phyloP scores from a whole-genome alignment of 495 filamentous ascomycete species.

The Talaromyces ruber region DNA sequence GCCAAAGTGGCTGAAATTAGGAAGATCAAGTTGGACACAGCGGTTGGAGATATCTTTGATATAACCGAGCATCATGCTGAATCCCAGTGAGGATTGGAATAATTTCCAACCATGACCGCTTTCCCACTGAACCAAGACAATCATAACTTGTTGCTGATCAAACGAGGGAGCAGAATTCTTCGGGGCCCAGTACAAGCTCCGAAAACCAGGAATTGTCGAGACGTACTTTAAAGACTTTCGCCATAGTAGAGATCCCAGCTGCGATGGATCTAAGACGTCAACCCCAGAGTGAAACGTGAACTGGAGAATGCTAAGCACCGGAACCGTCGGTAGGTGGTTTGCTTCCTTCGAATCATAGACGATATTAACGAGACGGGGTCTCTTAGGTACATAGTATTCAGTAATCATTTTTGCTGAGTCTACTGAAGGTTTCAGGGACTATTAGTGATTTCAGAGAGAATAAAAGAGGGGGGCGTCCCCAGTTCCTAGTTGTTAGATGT shows the following conservation, averaged over 20 bases:
- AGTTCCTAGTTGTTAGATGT: background rate
- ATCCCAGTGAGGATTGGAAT: slow-evolving; percentile 8
- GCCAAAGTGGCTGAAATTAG: background rate
- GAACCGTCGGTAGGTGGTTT: background rate
- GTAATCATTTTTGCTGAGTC: background rate
- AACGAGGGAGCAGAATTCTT: background rate
- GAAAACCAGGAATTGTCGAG: slow-evolving; percentile 8
- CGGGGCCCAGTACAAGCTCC: slow-evolving; percentile 3
- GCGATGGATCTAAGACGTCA: slow-evolving; percentile 5
- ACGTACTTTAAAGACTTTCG: slow-evolving; percentile 5
- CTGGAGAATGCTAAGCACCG: slow-evolving; percentile 8
- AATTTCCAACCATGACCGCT: slow-evolving; percentile 5
- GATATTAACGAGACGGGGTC: background rate
- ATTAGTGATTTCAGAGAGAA: background rate
- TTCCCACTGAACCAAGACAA: slow-evolving; percentile 10
- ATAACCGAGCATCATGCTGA: slow-evolving; percentile 11
- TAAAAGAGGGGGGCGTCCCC: background rate
- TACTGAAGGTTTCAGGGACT: background rate
- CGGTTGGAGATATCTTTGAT: slow-evolving; percentile 6
- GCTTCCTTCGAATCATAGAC: background rate
- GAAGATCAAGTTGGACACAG: slow-evolving; percentile 6
- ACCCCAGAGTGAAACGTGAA: slow-evolving; percentile 8
- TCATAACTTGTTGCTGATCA: slow-evolving; percentile 1
- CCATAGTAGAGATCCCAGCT: background rate
- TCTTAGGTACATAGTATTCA: background rate